phyloP scores from a whole-genome alignment of 2,329 filamentous ascomycete species.

The Gnomoniopsis sp. region DNA sequence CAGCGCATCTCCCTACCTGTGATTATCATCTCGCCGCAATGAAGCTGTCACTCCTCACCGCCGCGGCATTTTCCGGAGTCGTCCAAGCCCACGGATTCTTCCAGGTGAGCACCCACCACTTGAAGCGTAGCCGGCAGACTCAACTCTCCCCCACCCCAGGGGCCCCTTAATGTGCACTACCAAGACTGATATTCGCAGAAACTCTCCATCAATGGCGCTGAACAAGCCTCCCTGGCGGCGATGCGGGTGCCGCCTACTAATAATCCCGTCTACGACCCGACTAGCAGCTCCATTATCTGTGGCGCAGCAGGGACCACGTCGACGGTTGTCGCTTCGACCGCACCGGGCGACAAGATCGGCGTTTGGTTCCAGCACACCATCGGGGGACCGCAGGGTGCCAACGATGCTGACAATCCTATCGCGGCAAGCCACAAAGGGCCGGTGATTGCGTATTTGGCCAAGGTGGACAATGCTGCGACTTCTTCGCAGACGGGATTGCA shows the following conservation, averaged over 20 bases:
- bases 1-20: background rate
- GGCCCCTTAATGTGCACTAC: background rate
- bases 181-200: slow-evolving; percentile 25
- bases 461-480: slow-evolving; percentile 48
- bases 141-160: too few species aligned
- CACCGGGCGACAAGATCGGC: slow-evolving; percentile 48
- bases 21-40: slow-evolving; percentile 21
- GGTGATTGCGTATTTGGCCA: slow-evolving; percentile 49
- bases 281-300: slow-evolving; percentile 46
- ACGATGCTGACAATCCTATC: slow-evolving; percentile 51
- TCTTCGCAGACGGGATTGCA: slow-evolving; percentile 36
- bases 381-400: slow-evolving; percentile 47
- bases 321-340: slow-evolving; percentile 42
- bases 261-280: slow-evolving; percentile 50
- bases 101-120: slow-evolving; percentile 33
- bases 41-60: slow-evolving; percentile 33
- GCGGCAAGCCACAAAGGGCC: slow-evolving; percentile 53
- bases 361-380: slow-evolving; percentile 52
- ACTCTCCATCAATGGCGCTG: slow-evolving; percentile 44
- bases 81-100: slow-evolving; percentile 41
- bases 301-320: slow-evolving; percentile 41
- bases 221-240: slow-evolving; percentile 40
- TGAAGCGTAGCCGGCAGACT: too few species aligned
- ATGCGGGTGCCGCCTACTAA: slow-evolving; percentile 49
- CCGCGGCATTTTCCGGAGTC: slow-evolving; percentile 32